Percentiles rank a stretch among this genome's conserved stretches.
Evolutionary conservation across 345 rosid species (phyloP).

Genomic region (Pelargonium nanum): DNA sequence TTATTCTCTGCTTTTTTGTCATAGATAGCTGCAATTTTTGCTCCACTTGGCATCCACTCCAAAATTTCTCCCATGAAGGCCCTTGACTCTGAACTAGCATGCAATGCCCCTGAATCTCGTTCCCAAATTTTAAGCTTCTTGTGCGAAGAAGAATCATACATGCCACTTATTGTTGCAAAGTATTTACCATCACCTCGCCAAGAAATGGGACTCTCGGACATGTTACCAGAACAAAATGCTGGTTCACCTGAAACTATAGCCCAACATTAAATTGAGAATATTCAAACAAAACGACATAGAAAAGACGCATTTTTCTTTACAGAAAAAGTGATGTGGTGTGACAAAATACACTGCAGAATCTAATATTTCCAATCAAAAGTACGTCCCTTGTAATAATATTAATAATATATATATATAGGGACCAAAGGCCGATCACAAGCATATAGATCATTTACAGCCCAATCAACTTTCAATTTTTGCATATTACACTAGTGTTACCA

Average conservation of each 20-base stretch:
- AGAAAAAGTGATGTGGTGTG: neutral
- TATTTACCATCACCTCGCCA: slow-evolving; percentile 98
- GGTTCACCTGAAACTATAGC: slow-evolving; percentile 13
- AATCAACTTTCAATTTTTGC: neutral
- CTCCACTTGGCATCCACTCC: slow-evolving; percentile 99
- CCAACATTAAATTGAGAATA: neutral
- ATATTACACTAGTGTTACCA: too few relatives aligned
- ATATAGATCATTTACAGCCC: neutral
- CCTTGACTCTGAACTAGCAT: slow-evolving; percentile 62
- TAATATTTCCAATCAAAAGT: too few relatives aligned
- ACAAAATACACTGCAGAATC: too few relatives aligned
- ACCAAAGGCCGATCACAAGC: neutral
- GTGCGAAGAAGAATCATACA: slow-evolving; percentile 22
- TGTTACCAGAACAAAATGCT: slow-evolving; percentile 18
- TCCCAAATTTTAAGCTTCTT: slow-evolving; percentile 90
- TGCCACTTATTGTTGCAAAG: slow-evolving; percentile 51
- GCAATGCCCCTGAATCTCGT: slow-evolving; percentile 66
- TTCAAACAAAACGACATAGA: neutral
- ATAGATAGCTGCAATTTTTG: slow-evolving; percentile 74
- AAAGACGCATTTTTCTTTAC: neutral
- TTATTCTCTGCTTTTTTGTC: slow-evolving; percentile 42
- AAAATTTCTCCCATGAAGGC: slow-evolving; percentile 51
- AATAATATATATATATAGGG: too few relatives aligned
- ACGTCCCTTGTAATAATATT: neutral
- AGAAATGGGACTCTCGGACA: slow-evolving; percentile 41